phyloP scores from a whole-genome alignment of 495 filamentous ascomycete genomes.

The Neurospora sp. region DNA sequence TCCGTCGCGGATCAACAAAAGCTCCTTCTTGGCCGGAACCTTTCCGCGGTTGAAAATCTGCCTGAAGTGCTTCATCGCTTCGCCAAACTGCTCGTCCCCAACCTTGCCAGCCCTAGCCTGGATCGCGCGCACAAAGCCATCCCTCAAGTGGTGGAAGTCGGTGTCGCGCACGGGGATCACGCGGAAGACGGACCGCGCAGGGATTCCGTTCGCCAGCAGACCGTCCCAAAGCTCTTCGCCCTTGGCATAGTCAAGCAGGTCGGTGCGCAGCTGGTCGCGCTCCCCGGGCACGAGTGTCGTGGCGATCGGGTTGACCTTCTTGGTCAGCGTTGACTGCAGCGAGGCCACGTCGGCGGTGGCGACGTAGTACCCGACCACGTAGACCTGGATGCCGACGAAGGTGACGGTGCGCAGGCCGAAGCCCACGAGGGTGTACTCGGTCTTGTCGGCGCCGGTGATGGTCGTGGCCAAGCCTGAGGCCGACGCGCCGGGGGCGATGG shows the following conservation, averaged over 20 bases:
- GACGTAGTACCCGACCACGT: constrained; percentile 86
- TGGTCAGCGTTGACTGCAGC: constrained; percentile 35
- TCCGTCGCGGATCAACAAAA: constrained; percentile 61
- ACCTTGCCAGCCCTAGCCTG: constrained; percentile 55
- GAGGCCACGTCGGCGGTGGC: constrained; percentile 63
- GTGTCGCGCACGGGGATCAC: constrained; percentile 82
- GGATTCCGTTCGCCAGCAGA: constrained; percentile 50
- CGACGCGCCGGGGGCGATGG: constrained; percentile 15
- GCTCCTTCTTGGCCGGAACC: constrained; percentile 63
- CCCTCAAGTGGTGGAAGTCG: constrained; percentile 82
- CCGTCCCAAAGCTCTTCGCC: constrained; percentile 64
- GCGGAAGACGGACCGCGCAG: constrained; percentile 58
- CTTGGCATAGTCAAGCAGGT: constrained; percentile 57
- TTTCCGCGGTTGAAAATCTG: constrained; percentile 62
- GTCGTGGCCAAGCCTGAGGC: constrained; percentile 3
- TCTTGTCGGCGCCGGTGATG: constrained; percentile 13
- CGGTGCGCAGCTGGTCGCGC: constrained; percentile 55
- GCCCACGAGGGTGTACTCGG: constrained; percentile 79
- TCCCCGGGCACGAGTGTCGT: constrained; percentile 74
- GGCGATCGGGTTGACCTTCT: constrained; percentile 51
- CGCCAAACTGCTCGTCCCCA: constrained; percentile 61
- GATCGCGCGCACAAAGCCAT: constrained; percentile 82
- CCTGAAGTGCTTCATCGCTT: constrained; percentile 65
- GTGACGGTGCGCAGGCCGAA: constrained; percentile 82
- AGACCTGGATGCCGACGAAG: constrained; percentile 85